phyloP scores from a whole-genome alignment of 768 basidiomycete genomes.

The Termitomyces sp. region DNA sequence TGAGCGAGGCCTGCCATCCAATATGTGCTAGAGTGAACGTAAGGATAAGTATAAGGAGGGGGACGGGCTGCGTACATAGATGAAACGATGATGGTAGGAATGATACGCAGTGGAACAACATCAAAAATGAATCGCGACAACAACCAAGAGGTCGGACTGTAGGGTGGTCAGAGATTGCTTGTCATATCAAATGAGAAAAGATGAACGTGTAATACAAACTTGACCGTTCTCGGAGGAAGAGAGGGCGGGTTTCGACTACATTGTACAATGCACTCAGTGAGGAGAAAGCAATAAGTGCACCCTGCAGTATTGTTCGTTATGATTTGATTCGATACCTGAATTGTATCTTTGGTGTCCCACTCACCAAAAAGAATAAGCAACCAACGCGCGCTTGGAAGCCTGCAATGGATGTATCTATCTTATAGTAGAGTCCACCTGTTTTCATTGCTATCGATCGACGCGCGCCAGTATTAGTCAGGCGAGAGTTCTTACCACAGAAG shows the following conservation, averaged over 20 bases:
- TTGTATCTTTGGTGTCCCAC: background rate
- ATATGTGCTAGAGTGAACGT: conserved; percentile 57
- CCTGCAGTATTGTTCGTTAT: conserved; percentile 40
- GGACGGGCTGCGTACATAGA: conserved; percentile 59
- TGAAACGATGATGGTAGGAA: conserved; percentile 85
- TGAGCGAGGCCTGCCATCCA: conserved; percentile 93
- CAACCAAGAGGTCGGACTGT: conserved; percentile 86
- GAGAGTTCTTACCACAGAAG: conserved; percentile 64
- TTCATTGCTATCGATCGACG: background rate
- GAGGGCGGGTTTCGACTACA: conserved; percentile 74
- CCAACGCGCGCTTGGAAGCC: conserved; percentile 96
- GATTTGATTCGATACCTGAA: background rate
- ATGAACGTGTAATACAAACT: conserved; percentile 79
- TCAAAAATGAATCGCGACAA: conserved; percentile 88
- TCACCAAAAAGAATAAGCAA: conserved; percentile 88
- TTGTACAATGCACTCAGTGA: conserved; percentile 89
- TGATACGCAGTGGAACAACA: conserved; percentile 81
- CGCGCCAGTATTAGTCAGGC: background rate
- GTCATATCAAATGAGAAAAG: background rate
- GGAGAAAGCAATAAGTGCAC: conserved; percentile 89
- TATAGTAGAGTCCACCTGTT: conserved; percentile 80
- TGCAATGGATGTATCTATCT: conserved; percentile 78
- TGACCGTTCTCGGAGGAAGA: conserved; percentile 90
- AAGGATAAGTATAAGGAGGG: background rate
- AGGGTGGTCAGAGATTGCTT: background rate